These are phyloP conservation scores for Caryopteris hybrid DNA, from an alignment of 305 asterid species.

Conservation along the genomic window DNA sequence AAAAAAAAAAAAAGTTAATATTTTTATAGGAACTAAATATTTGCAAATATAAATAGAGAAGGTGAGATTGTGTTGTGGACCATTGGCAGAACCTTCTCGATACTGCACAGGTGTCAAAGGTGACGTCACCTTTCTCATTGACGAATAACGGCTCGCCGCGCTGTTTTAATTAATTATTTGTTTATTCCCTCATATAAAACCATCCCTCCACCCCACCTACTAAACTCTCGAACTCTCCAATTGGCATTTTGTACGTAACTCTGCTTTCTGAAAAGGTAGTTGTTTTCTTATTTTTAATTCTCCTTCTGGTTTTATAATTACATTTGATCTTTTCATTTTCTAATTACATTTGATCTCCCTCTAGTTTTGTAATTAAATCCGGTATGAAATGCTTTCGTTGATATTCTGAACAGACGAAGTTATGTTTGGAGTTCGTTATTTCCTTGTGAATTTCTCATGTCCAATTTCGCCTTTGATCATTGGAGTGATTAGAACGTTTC, in stretches of 20 bases:
- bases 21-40: too few species aligned
- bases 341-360: too few species aligned
- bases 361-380: not conserved
- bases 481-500: not conserved
- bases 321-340: too few species aligned
- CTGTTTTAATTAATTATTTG: not conserved
- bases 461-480: not conserved
- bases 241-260: not conserved
- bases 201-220: not conserved
- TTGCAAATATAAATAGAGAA: too few species aligned
- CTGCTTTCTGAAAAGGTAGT: not conserved
- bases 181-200: not conserved
- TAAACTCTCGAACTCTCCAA: not conserved
- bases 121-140: not conserved
- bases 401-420: not conserved
- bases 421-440: not conserved
- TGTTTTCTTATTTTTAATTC: not conserved
- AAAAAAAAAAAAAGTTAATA: too few species aligned
- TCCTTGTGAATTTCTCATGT: not conserved
- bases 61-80: too few species aligned
- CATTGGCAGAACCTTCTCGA: too few species aligned
- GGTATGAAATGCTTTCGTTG: not conserved
- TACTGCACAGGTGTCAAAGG: not conserved
- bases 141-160: conserved; percentile 4
- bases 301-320: not conserved